These are phyloP conservation scores for Aspergillus bertholletiae DNA, from an alignment of 495 filamentous ascomycete species.

Conservation along the genomic window DNA sequence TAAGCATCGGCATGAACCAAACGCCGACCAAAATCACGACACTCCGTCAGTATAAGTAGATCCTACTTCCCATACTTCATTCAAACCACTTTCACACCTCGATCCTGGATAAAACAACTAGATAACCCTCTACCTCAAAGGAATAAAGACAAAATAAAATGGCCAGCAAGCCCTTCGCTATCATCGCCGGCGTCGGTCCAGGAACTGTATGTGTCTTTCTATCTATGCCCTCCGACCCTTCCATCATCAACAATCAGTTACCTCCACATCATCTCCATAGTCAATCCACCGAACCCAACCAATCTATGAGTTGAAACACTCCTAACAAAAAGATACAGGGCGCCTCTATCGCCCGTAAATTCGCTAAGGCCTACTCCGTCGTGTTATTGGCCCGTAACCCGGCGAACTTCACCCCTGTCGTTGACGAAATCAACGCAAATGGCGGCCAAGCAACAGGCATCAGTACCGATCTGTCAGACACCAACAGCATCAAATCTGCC, in stretches of 20 bases:
- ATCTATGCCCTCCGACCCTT: too few species aligned
- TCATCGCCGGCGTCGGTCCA: conserved; percentile 72
- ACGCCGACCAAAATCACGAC: background rate
- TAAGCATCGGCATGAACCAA: background rate
- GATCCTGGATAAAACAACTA: background rate
- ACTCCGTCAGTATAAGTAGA: background rate
- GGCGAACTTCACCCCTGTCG: conserved; percentile 61
- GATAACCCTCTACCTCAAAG: background rate
- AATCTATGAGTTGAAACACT: background rate
- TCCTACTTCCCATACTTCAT: background rate
- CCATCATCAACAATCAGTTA: too few species aligned
- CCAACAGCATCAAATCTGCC: conserved; percentile 58
- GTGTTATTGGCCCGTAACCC: conserved; percentile 70
- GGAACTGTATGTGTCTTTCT: conserved; percentile 64
- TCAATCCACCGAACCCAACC: background rate
- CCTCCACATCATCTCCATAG: background rate
- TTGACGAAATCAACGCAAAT: conserved; percentile 64
- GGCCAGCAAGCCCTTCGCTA: conserved; percentile 52
- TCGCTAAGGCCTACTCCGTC: conserved; percentile 71
- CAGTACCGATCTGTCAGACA: conserved; percentile 65
- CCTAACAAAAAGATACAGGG: conserved; percentile 27
- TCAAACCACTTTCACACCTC: too few species aligned
- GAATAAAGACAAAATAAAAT: conserved; percentile 18
- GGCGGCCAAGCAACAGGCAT: conserved; percentile 77
- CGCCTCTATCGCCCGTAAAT: conserved; percentile 60